Percentiles rank a stretch among this genome's conserved stretches.
phyloP scores from a whole-genome alignment of 1,284 basidiomycete species.

The Porodaedalea pini region DNA sequence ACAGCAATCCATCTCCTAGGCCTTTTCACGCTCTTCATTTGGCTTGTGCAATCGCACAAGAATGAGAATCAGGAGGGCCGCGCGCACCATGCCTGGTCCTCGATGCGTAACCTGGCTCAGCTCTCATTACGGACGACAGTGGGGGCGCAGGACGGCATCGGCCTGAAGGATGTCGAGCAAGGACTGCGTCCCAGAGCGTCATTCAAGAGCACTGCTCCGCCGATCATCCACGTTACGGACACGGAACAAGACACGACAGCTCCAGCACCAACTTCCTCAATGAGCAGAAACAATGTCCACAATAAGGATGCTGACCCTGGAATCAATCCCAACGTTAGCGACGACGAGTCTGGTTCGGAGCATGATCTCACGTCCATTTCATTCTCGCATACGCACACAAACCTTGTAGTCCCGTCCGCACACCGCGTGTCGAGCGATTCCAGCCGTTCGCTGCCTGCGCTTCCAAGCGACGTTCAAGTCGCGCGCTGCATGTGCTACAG shows the following conservation, averaged over 20 bases:
- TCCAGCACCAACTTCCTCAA: not conserved
- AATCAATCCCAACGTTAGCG: no score
- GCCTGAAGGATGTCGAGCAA: constrained; percentile 1
- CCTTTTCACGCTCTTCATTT: not conserved
- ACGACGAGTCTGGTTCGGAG: not conserved
- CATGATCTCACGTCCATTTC: constrained; percentile 1
- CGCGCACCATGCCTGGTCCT: not conserved
- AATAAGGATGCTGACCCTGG: no score
- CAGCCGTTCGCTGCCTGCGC: constrained; percentile 12
- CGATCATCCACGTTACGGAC: constrained; percentile 11
- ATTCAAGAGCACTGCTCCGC: not conserved
- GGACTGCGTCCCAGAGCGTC: not conserved
- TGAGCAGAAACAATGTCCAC: no score
- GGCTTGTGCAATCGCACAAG: not conserved
- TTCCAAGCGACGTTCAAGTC: constrained; percentile 12
- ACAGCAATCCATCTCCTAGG: constrained; percentile 3
- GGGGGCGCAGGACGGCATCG: not conserved
- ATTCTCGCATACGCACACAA: not conserved
- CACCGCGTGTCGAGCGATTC: constrained; percentile 14
- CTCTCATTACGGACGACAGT: not conserved
- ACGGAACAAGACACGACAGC: not conserved
- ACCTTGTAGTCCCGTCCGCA: constrained; percentile 6
- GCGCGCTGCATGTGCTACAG: constrained; percentile 14
- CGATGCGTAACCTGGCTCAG: not conserved
- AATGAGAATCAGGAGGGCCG: not conserved